A percentile compares a stretch with the other conserved stretches of the same genome.
Conservation (phyloP, 257 asterid species). For the Anisodus tanguticus region DNA sequence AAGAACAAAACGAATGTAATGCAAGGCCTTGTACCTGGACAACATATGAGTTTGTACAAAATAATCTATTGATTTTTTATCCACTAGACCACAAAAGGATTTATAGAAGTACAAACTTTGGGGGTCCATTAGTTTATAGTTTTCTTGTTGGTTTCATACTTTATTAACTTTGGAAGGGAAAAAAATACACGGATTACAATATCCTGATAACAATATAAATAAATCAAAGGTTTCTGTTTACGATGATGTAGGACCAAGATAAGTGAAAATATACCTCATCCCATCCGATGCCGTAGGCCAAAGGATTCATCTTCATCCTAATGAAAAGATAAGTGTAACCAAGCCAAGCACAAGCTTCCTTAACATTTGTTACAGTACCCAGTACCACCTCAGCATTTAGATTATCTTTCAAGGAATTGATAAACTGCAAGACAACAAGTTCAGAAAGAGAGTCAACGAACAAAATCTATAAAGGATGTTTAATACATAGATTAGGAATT, state of each 20-base stretch:
- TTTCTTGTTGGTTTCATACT: slow-evolving; percentile 3
- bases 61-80: slow-evolving; percentile 7
- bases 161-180: background rate
- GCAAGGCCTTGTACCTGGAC: slow-evolving; percentile 8
- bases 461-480: background rate
- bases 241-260: slow-evolving; percentile 10
- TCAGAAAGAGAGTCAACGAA: slow-evolving; percentile 22
- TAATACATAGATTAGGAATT: background rate
- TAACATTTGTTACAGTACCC: slow-evolving; percentile 97
- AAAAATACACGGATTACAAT: background rate
- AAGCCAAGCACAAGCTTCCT: slow-evolving; percentile 99
- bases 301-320: slow-evolving; percentile 97
- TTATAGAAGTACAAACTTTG: background rate
- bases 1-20: slow-evolving; percentile 16
- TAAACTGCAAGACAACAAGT: slow-evolving; percentile 64
- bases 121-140: background rate
- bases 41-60: background rate
- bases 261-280: slow-evolving; percentile 73
- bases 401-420: slow-evolving; percentile 91
- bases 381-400: slow-evolving; percentile 98
- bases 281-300: slow-evolving; percentile 99
- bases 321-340: slow-evolving; percentile 96
- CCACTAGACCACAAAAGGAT: slow-evolving; percentile 13
- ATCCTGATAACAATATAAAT: background rate
- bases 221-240: slow-evolving; percentile 15